These are phyloP conservation scores for Auriscalpium vulgare DNA, from an alignment of 768 basidiomycete genomes.

Conservation along the genomic window DNA sequence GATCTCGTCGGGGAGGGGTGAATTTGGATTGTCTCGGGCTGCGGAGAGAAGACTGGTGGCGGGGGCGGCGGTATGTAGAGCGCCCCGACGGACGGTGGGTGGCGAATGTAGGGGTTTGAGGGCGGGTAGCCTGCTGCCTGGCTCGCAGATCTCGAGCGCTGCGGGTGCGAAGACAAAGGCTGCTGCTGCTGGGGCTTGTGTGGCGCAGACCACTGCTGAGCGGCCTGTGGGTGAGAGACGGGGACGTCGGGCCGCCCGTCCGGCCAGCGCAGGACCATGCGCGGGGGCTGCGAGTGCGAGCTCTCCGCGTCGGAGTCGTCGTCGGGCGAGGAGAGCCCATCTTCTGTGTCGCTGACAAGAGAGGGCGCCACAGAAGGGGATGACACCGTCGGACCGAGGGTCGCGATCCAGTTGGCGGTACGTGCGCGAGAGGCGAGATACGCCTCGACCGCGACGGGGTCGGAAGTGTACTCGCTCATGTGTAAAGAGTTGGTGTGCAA, in stretches of 20 bases:
- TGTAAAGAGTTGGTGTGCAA: too few relatives aligned
- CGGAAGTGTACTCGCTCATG: slow-evolving; percentile 62
- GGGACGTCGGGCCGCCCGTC: slow-evolving; percentile 36
- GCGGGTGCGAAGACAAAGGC: background rate
- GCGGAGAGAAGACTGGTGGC: background rate
- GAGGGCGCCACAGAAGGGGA: slow-evolving; percentile 55
- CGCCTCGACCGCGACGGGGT: slow-evolving; percentile 49
- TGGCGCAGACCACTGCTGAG: background rate
- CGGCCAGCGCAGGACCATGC: slow-evolving; percentile 61
- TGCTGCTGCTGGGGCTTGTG: background rate
- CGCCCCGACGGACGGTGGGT: slow-evolving; percentile 6
- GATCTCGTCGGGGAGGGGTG: slow-evolving; percentile 10
- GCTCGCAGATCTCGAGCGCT: slow-evolving; percentile 2
- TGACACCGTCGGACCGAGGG: slow-evolving; percentile 30
- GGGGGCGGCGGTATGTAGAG: slow-evolving; percentile 8
- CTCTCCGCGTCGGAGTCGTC: slow-evolving; percentile 35
- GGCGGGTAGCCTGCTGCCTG: slow-evolving; percentile 8
- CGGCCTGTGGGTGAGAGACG: background rate
- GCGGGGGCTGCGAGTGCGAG: slow-evolving; percentile 48
- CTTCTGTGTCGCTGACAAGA: slow-evolving; percentile 22
- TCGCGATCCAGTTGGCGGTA: slow-evolving; percentile 56
- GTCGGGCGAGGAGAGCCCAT: slow-evolving; percentile 25
- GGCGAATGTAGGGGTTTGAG: slow-evolving; percentile 12
- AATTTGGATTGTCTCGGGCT: slow-evolving; percentile 14
- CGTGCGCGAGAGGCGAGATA: slow-evolving; percentile 54